These are phyloP conservation scores for Trichoderma polysporum DNA, from an alignment of 2,329 filamentous ascomycete genomes.

Conservation along the genomic window DNA sequence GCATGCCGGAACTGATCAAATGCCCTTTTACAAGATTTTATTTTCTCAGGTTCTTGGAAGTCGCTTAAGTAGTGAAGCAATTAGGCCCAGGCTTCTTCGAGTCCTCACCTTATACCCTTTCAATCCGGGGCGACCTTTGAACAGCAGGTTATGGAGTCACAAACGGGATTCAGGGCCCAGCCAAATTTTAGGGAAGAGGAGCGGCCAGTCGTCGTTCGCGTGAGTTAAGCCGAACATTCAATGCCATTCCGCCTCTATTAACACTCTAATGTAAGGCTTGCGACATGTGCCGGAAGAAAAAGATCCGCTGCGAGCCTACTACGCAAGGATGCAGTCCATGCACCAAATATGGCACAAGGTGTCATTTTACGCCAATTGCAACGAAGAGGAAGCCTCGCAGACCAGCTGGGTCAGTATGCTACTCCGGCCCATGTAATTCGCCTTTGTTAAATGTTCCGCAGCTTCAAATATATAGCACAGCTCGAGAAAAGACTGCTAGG, in stretches of 20 bases:
- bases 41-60: background rate
- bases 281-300: conserved; percentile 9
- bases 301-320: conserved; percentile 5
- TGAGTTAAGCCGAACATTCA: background rate
- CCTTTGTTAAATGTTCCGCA: background rate
- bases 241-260: background rate
- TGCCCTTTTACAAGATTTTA: background rate
- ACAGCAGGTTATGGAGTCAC: background rate
- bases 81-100: background rate
- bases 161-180: background rate
- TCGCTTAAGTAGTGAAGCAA: background rate
- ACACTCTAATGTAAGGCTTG: background rate
- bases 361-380: conserved; percentile 12
- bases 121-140: background rate
- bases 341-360: conserved; percentile 12
- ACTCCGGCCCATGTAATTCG: background rate
- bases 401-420: conserved; percentile 10
- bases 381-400: conserved; percentile 8
- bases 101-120: background rate
- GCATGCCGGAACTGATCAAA: background rate
- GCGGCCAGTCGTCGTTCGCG: conserved; percentile 4
- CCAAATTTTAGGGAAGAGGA: background rate
- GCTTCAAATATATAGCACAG: conserved; percentile 13
- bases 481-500: background rate
- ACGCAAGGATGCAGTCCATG: background rate